Conservation (phyloP, 2,329 filamentous ascomycete species). For the Xylariales sp. region DNA sequence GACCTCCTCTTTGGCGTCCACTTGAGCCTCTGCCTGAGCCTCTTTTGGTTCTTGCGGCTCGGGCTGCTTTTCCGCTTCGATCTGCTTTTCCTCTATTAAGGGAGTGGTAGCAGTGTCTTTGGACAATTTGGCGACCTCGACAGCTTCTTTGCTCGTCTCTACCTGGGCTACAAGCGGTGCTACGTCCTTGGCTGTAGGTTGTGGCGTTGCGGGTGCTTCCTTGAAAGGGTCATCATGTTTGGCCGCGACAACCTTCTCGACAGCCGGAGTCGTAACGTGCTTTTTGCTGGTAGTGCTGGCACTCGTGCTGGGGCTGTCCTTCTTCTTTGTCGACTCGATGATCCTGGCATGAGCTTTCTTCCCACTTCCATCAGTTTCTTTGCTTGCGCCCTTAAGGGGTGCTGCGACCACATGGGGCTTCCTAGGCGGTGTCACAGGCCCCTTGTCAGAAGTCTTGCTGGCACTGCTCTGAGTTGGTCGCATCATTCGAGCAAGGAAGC, state of each 20-base stretch:
- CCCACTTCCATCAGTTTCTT: conserved; percentile 15
- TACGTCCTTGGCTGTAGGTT: conserved; percentile 19
- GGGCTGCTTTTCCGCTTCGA: conserved; percentile 6
- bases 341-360: conserved; percentile 21
- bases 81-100: conserved; percentile 7
- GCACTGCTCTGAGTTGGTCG: conserved; percentile 67
- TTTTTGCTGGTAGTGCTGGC: conserved; percentile 2
- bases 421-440: conserved; percentile 43
- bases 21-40: no score
- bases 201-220: conserved; percentile 9
- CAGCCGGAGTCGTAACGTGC: conserved; percentile 3
- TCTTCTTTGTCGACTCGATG: conserved; percentile 17
- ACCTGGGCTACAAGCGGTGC: conserved; percentile 14
- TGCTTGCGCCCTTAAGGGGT: conserved; percentile 13
- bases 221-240: conserved; percentile 5
- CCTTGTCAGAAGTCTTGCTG: conserved; percentile 64
- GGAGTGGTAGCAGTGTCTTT: conserved; percentile 9
- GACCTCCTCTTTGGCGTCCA: no score
- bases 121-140: conserved; percentile 7
- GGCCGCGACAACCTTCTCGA: neutral
- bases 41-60: no score
- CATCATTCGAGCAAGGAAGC: conserved; percentile 80
- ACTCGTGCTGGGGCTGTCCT: no score
- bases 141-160: conserved; percentile 8
- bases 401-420: conserved; percentile 21